Conservation (phyloP, 768 basidiomycete genomes). For the Leccinum incarnatum region DNA sequence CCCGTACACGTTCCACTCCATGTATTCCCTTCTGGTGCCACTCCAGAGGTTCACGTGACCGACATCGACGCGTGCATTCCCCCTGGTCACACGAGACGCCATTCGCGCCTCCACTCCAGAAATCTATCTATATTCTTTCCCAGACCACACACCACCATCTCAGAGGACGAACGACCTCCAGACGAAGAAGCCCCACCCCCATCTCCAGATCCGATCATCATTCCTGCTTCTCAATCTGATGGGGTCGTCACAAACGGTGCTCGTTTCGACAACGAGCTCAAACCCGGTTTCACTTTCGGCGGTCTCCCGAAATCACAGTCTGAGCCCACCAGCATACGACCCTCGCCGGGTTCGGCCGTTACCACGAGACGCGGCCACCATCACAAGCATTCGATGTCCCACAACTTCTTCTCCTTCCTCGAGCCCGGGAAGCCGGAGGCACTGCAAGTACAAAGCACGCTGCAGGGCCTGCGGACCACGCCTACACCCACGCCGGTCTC, state of each 20-base stretch:
- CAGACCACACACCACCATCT: slow-evolving; percentile 58
- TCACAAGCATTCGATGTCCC: slow-evolving; percentile 91
- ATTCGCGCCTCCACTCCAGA: slow-evolving; percentile 80
- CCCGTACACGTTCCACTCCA: slow-evolving; percentile 24
- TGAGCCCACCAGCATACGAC: slow-evolving; percentile 14
- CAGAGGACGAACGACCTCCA: slow-evolving; percentile 56
- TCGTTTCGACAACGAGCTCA: slow-evolving; percentile 42
- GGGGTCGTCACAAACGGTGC: slow-evolving; percentile 16
- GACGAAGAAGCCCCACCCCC: slow-evolving; percentile 49
- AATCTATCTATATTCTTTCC: slow-evolving; percentile 94
- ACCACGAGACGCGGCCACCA: slow-evolving; percentile 63
- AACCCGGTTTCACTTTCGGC: slow-evolving; percentile 64
- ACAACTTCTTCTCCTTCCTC: slow-evolving; percentile 94
- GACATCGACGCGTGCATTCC: slow-evolving; percentile 16
- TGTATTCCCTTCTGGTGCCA: slow-evolving; percentile 21
- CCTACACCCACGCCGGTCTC: slow-evolving; percentile 63
- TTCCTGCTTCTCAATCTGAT: slow-evolving; percentile 41
- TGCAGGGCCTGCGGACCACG: slow-evolving; percentile 48
- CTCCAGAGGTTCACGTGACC: slow-evolving; percentile 18
- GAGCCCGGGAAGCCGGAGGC: slow-evolving; percentile 54
- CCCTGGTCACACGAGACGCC: slow-evolving; percentile 39
- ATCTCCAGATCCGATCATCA: slow-evolving; percentile 41
- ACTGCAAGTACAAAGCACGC: slow-evolving; percentile 12
- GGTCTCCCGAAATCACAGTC: slow-evolving; percentile 37
- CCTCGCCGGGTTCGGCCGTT: slow-evolving; percentile 22